Conservation (phyloP, 2,329 filamentous ascomycete genomes). For the Pseudopithomyces chartarum region DNA sequence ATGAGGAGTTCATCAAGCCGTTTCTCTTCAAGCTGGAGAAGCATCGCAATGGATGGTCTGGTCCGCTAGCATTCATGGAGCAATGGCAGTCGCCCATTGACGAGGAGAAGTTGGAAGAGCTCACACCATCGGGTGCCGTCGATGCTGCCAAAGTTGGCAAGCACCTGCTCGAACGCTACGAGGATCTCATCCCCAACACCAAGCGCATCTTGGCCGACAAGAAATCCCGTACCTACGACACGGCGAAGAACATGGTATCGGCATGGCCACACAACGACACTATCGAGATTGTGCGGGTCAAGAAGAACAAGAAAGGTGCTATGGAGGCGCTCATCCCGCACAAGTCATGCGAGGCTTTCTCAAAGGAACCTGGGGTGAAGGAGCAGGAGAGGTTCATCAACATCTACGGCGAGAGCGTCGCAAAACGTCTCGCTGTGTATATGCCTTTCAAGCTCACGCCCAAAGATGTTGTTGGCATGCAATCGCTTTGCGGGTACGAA, state of each 20-base stretch:
- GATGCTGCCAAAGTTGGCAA: constrained; percentile 63
- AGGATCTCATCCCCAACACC: constrained; percentile 52
- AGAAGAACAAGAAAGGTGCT: constrained; percentile 30
- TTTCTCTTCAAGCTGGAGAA: constrained; percentile 63
- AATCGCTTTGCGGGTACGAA: constrained; percentile 69
- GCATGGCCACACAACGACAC: constrained; percentile 34
- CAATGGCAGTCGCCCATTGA: constrained; percentile 62
- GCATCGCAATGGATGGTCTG: constrained; percentile 57
- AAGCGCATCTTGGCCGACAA: constrained; percentile 39
- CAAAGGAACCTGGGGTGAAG: constrained; percentile 35
- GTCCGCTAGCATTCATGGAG: constrained; percentile 60
- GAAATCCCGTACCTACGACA: constrained; percentile 43
- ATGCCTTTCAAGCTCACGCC: constrained; percentile 63
- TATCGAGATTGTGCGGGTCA: constrained; percentile 41
- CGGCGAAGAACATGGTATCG: constrained; percentile 35
- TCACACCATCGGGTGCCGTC: constrained; percentile 45
- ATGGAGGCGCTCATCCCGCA: constrained; percentile 42
- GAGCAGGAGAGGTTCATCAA: constrained; percentile 36
- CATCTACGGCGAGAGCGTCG: constrained; percentile 30
- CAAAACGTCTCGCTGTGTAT: constrained; percentile 28
- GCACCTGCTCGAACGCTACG: constrained; percentile 62
- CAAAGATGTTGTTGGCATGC: constrained; percentile 67
- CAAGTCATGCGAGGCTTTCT: constrained; percentile 41
- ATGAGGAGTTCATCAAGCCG: constrained; percentile 55
- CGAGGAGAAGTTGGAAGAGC: constrained; percentile 53